phyloP scores from a whole-genome alignment of 1,284 basidiomycete genomes.

The Abortiporus biennis region DNA sequence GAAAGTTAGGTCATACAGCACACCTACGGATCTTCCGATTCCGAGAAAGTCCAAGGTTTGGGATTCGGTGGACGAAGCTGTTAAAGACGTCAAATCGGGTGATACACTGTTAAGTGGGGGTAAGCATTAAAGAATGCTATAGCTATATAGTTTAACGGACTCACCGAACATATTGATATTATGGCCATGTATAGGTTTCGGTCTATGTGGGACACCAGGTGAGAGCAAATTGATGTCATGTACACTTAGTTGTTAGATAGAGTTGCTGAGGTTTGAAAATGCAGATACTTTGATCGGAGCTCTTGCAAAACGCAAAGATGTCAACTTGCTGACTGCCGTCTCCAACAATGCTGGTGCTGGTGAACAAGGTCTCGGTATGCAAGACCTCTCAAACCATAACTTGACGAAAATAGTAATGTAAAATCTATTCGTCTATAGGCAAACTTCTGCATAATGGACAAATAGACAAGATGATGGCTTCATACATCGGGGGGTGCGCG shows the following conservation, averaged over 20 bases:
- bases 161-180: not conserved
- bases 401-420: not conserved
- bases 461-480: slow-evolving; percentile 81
- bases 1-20: slow-evolving; percentile 20
- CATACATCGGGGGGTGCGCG: slow-evolving; percentile 79
- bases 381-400: slow-evolving; percentile 4
- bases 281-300: slow-evolving; percentile 82
- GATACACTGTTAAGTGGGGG: slow-evolving; percentile 79
- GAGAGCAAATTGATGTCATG: slow-evolving; percentile 15
- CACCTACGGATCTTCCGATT: slow-evolving; percentile 20
- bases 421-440: slow-evolving; percentile 35
- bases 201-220: slow-evolving; percentile 74
- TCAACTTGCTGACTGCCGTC: slow-evolving; percentile 73
- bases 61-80: slow-evolving; percentile 46
- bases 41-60: slow-evolving; percentile 44
- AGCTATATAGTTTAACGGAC: not conserved
- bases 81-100: slow-evolving; percentile 51
- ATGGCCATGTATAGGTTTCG: slow-evolving; percentile 54
- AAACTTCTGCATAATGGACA: slow-evolving; percentile 75
- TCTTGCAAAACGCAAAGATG: slow-evolving; percentile 65
- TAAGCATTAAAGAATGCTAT: slow-evolving; percentile 27
- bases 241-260: not conserved
- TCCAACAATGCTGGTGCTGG: slow-evolving; percentile 89
- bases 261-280: not conserved
- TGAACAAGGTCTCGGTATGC: slow-evolving; percentile 73